Evolutionary conservation across 495 filamentous ascomycete species (phyloP).

Genomic region (Aspergillus carlsbadensis): DNA sequence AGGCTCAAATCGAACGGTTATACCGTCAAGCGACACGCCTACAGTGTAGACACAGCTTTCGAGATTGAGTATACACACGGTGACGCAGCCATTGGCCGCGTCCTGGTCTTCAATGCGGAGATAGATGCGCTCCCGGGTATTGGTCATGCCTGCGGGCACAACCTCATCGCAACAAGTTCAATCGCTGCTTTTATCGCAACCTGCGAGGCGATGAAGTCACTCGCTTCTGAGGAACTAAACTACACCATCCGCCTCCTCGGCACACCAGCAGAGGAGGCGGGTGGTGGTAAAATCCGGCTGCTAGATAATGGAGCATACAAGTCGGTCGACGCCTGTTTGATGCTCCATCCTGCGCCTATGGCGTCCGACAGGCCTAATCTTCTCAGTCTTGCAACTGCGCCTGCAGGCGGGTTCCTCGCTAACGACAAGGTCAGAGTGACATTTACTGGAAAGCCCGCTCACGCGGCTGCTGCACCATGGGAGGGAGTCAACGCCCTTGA

Average conservation of each 20-base stretch:
- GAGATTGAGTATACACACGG: slow-evolving; percentile 53
- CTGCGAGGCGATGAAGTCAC: slow-evolving; percentile 27
- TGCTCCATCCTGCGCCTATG: slow-evolving; percentile 52
- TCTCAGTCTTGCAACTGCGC: slow-evolving; percentile 26
- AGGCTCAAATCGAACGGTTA: slow-evolving; percentile 27
- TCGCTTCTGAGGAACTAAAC: slow-evolving; percentile 7
- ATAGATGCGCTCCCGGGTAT: slow-evolving; percentile 51
- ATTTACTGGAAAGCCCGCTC: slow-evolving; percentile 49
- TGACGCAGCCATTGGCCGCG: slow-evolving; percentile 33
- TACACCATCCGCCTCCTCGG: slow-evolving; percentile 38
- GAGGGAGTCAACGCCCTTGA: slow-evolving; percentile 65
- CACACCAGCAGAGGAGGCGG: slow-evolving; percentile 44
- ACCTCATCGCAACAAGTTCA: slow-evolving; percentile 44
- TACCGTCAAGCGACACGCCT: slow-evolving; percentile 42
- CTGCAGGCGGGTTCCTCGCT: slow-evolving; percentile 48
- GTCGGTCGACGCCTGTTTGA: slow-evolving; percentile 47
- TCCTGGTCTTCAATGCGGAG: slow-evolving; percentile 58
- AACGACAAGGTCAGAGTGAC: slow-evolving; percentile 49
- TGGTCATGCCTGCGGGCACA: slow-evolving; percentile 50
- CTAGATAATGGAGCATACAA: slow-evolving; percentile 51
- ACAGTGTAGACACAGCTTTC: slow-evolving; percentile 56
- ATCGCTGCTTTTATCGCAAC: slow-evolving; percentile 44
- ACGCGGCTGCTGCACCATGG: slow-evolving; percentile 62
- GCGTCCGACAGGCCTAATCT: slow-evolving; percentile 25
- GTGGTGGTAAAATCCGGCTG: slow-evolving; percentile 48